Evolutionary conservation across 2,329 filamentous ascomycete species (phyloP).

Genomic region (Curvularia verruculosa): DNA sequence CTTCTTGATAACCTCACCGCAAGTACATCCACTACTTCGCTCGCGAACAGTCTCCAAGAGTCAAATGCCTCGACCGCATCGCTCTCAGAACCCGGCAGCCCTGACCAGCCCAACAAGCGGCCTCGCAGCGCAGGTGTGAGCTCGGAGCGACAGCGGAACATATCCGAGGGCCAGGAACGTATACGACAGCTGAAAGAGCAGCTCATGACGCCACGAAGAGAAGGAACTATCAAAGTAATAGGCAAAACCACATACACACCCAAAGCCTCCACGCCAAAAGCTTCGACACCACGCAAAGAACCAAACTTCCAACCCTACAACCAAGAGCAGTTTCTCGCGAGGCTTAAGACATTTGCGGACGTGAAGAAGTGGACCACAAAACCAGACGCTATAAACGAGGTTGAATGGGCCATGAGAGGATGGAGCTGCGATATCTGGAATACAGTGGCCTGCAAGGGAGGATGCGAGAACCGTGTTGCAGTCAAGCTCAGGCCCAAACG

Average conservation of each 20-base stretch:
- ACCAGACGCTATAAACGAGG: slow-evolving; percentile 81
- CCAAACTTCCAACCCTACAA: slow-evolving; percentile 87
- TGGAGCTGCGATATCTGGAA: slow-evolving; percentile 80
- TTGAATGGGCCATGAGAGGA: slow-evolving; percentile 92
- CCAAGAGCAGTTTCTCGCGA: slow-evolving; percentile 77
- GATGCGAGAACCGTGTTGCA: slow-evolving; percentile 83
- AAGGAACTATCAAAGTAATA: slow-evolving; percentile 41
- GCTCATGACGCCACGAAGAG: slow-evolving; percentile 36
- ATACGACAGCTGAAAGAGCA: slow-evolving; percentile 43
- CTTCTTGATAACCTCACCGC: slow-evolving; percentile 61
- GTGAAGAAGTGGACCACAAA: slow-evolving; percentile 95
- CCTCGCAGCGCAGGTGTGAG: slow-evolving; percentile 40
- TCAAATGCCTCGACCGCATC: slow-evolving; percentile 43
- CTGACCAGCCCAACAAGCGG: slow-evolving; percentile 45
- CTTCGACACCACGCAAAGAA: slow-evolving; percentile 40
- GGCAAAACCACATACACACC: slow-evolving; percentile 35
- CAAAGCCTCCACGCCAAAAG: slow-evolving; percentile 30
- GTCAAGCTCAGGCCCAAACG: slow-evolving; percentile 71
- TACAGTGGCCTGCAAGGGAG: slow-evolving; percentile 78
- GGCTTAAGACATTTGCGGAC: slow-evolving; percentile 87
- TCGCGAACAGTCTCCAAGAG: slow-evolving; percentile 47
- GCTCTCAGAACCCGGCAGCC: slow-evolving; percentile 26
- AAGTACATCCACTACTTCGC: slow-evolving; percentile 56
- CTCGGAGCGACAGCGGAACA: slow-evolving; percentile 35
- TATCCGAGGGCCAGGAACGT: slow-evolving; percentile 39